Base-by-base conservation (phyloP, 2,329 filamentous ascomycete genomes). In the Aspergillus quadrilineatus region DNA sequence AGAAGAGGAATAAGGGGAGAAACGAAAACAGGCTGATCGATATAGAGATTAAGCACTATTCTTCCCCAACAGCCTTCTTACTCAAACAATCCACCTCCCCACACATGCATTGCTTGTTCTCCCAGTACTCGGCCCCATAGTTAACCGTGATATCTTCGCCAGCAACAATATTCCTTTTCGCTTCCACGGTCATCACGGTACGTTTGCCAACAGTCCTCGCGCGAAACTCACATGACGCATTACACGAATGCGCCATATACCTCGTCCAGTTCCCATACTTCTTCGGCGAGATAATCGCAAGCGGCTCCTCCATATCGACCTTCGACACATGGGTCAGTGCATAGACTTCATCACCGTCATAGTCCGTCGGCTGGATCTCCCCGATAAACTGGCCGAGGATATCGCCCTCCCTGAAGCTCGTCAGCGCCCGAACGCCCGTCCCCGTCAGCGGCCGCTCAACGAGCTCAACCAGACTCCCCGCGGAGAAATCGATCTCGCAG, bases 211-310 rank as follows among this genome's bases (percentile, higher is more conserved):
- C 51, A 0, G 62, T 55, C 22, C 54, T 2, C 14, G 15, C 1
- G 6, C 6, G 45, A 71, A 74, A 1, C 15, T 6, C 2, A 60
- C 8, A 63, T 10, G 55, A 57, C 10, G 71, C 37, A 2, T 69
- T 59, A 58, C 73, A 75, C 1, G 69, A 73, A 50, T 74, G 73
- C 50, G 71, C 75, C 34, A 72, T 61, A 42, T 65, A 75, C 14
- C 73, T 65, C 4, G 70, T 72, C 61, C 71, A 75, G 45, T 71
- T 73, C 6, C 71, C 71, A 48, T 58, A 60, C 4, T 46, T 41
- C 14, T 60, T 58, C 5, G 68, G 56, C 36, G 58, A 60, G 39
- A 69, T 60, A 4, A 50, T 15, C 29, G 50, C 61, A 26, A 56
- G 26, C 12, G 30, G 15, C 1, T 4, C 56, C 8, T 39, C 15